Percentiles rank a stretch among this genome's conserved stretches.
Evolutionary conservation across 306 rosid species (phyloP).

Genomic region (Ammopiptanthus mongolicus): DNA sequence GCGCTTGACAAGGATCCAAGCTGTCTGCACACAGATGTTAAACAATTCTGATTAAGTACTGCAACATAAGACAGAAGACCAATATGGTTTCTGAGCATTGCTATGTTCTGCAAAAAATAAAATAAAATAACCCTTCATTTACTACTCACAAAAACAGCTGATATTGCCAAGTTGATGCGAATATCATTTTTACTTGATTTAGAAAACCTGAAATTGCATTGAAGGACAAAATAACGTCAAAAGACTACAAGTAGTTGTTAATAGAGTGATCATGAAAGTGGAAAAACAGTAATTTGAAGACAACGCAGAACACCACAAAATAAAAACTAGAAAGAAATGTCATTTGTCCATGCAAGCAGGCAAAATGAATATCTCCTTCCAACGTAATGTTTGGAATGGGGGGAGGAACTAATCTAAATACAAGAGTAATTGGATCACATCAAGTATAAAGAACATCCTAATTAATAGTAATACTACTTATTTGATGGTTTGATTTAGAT

Average conservation of each 20-base stretch:
- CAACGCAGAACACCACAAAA: slow-evolving; percentile 7
- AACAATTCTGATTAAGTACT: slow-evolving; percentile 15
- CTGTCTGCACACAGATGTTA: slow-evolving; percentile 57
- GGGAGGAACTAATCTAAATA: neutral
- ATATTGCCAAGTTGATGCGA: slow-evolving; percentile 79
- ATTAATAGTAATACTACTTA: neutral
- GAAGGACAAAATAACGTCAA: slow-evolving; percentile 24
- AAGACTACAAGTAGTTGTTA: neutral
- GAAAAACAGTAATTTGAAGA: neutral
- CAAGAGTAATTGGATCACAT: slow-evolving; percentile 9
- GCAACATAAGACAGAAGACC: neutral
- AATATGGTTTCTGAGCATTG: neutral
- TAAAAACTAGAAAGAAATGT: neutral
- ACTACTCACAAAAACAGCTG: slow-evolving; percentile 84
- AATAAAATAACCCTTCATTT: slow-evolving; percentile 14
- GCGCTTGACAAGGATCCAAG: slow-evolving; percentile 68
- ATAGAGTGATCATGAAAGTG: neutral
- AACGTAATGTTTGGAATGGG: neutral
- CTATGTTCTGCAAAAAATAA: neutral
- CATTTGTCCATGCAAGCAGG: neutral
- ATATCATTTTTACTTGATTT: slow-evolving; percentile 72
- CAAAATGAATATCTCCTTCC: neutral
- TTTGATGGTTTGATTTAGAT: neutral
- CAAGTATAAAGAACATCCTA: neutral
- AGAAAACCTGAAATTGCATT: slow-evolving; percentile 64